Conservation (phyloP, 2,329 filamentous ascomycete genomes). For the Venturia oleaginea region DNA sequence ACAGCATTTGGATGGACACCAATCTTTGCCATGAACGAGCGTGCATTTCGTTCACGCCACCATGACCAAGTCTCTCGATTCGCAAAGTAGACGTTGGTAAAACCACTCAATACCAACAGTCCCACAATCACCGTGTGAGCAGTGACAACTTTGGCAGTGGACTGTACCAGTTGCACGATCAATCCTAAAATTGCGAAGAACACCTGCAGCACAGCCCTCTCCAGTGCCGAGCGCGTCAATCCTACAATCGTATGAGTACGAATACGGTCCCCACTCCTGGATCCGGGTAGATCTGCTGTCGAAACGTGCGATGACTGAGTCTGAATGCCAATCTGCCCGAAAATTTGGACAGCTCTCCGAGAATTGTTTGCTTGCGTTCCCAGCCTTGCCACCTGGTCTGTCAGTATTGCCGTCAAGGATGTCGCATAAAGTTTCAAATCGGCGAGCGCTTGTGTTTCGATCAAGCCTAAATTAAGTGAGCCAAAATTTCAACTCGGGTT, state of each 20-base stretch:
- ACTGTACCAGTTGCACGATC: constrained; percentile 54
- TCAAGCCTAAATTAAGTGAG: constrained; percentile 31
- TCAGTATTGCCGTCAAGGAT: constrained; percentile 65
- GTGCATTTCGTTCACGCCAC: constrained; percentile 78
- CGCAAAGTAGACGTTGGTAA: constrained; percentile 67
- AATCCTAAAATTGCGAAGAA: constrained; percentile 60
- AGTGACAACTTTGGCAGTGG: constrained; percentile 54
- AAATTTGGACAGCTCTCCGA: constrained; percentile 69
- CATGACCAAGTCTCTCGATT: constrained; percentile 65
- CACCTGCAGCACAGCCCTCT: constrained; percentile 1
- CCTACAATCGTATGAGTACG: not conserved
- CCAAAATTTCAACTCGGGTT: not conserved
- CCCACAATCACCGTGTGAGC: constrained; percentile 67
- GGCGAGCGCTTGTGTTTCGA: constrained; percentile 59
- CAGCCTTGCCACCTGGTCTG: constrained; percentile 67
- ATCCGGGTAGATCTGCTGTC: constrained; percentile 24
- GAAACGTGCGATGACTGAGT: constrained; percentile 47
- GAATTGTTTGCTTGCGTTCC: constrained; percentile 58
- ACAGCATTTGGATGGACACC: constrained; percentile 47
- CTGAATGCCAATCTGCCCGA: constrained; percentile 64
- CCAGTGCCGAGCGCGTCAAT: not conserved
- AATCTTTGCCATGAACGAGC: constrained; percentile 68
- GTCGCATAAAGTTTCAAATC: constrained; percentile 65
- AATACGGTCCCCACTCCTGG: not conserved
- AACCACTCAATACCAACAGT: constrained; percentile 57